Percentiles rank a stretch among this genome's conserved stretches.
phyloP scores from a whole-genome alignment of 2,329 filamentous ascomycete genomes.

The Epichloe sp. region DNA sequence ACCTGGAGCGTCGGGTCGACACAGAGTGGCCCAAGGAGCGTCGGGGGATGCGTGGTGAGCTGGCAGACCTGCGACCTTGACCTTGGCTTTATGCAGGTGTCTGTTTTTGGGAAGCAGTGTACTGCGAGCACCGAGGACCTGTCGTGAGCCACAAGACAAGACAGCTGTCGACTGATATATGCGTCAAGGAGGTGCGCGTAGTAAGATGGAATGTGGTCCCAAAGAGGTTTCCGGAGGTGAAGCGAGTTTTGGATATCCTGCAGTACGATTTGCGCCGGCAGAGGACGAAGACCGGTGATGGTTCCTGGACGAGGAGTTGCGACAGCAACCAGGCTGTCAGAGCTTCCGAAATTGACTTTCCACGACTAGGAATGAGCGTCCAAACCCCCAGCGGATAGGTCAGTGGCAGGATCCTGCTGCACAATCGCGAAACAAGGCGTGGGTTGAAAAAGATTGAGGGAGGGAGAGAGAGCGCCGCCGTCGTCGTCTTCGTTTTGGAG shows the following conservation, averaged over 20 bases:
- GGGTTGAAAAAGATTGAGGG: neutral
- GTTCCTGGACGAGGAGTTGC: neutral
- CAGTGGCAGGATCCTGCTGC: neutral
- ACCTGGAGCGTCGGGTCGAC: constrained; percentile 6
- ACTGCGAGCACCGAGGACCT: constrained; percentile 2
- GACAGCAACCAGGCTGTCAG: constrained; percentile 1
- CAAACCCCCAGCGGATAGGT: neutral
- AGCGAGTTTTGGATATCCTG: neutral
- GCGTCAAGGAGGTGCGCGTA: neutral
- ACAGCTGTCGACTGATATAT: neutral
- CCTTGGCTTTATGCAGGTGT: constrained; percentile 5
- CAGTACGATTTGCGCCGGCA: neutral
- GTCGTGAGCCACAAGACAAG: constrained; percentile 2
- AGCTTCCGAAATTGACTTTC: neutral
- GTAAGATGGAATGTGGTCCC: neutral
- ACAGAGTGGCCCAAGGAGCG: too few relatives aligned
- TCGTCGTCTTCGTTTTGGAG: neutral
- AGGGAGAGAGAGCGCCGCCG: neutral
- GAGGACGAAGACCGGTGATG: neutral
- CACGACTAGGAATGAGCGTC: neutral
- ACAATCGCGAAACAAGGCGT: neutral
- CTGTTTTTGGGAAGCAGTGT: constrained; percentile 4
- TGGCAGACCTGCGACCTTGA: constrained; percentile 5
- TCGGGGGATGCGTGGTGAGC: constrained; percentile 5
- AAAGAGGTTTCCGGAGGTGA: neutral